Evolutionary conservation across 805 yeast species (phyloP).

Genomic region (Starmerella roubikii): DNA sequence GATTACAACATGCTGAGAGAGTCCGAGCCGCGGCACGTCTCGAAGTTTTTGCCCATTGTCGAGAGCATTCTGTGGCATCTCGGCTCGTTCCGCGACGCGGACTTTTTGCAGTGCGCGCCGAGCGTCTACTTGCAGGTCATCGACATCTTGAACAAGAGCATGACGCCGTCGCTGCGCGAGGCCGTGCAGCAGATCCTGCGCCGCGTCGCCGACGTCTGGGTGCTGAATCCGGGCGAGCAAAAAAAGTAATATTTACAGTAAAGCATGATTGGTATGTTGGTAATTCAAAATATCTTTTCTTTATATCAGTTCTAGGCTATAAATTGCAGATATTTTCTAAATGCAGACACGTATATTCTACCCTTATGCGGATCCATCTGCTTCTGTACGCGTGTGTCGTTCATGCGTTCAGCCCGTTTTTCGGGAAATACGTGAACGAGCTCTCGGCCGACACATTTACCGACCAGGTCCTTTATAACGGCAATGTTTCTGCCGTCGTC

Average conservation of each 20-base stretch:
- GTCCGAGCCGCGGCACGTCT: constrained; percentile 59
- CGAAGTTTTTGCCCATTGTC: constrained; percentile 85
- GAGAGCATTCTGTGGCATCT: constrained; percentile 77
- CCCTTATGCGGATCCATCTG: too few species aligned
- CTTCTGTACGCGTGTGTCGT: not conserved
- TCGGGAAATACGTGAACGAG: constrained; percentile 15
- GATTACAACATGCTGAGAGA: constrained; percentile 57
- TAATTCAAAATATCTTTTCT: too few species aligned
- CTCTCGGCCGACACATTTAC: constrained; percentile 36
- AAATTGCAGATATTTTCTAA: too few species aligned
- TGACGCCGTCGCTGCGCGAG: constrained; percentile 26
- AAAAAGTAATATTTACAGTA: not conserved
- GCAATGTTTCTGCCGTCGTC: constrained; percentile 72
- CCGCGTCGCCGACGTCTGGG: constrained; percentile 35
- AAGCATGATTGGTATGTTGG: too few species aligned
- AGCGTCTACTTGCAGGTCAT: constrained; percentile 18
- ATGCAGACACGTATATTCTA: too few species aligned
- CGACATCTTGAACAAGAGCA: constrained; percentile 27
- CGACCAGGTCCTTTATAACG: constrained; percentile 49
- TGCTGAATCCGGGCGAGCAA: too few species aligned
- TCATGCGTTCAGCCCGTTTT: not conserved
- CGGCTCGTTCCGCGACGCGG: constrained; percentile 58
- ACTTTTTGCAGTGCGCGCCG: constrained; percentile 33
- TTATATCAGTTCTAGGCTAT: not conserved
- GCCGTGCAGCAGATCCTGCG: constrained; percentile 25